phyloP scores from a whole-genome alignment of 2,329 filamentous ascomycete genomes.

The Ramularia endophylla region DNA sequence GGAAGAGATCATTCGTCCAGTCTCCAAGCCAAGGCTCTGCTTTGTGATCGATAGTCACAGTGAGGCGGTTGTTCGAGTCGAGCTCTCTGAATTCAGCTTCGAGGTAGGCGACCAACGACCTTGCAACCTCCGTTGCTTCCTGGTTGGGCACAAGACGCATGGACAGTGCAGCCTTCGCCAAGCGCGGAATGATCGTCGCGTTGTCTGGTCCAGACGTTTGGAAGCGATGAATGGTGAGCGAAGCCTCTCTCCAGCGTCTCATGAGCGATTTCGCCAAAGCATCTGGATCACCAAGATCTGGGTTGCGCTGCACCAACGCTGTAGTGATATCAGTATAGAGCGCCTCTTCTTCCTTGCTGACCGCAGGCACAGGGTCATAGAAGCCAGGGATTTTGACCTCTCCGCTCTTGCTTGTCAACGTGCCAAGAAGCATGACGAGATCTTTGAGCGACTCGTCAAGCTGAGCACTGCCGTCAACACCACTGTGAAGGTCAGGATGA shows the following conservation, averaged over 20 bases:
- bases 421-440: conserved; percentile 74
- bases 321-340: conserved; percentile 80
- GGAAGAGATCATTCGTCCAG: conserved; percentile 83
- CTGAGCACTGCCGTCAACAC: conserved; percentile 89
- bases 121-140: conserved; percentile 70
- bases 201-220: conserved; percentile 85
- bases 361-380: conserved; percentile 73
- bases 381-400: conserved; percentile 80
- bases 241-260: conserved; percentile 92
- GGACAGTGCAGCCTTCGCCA: conserved; percentile 82
- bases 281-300: conserved; percentile 56
- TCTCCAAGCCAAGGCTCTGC: conserved; percentile 90
- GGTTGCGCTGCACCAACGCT: conserved; percentile 66
- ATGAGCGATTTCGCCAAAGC: conserved; percentile 79
- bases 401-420: conserved; percentile 74
- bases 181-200: conserved; percentile 82
- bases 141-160: conserved; percentile 92
- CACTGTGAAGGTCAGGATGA: conserved; percentile 85
- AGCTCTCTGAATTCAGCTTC: conserved; percentile 65
- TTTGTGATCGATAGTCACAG: conserved; percentile 80
- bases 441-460: conserved; percentile 91
- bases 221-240: conserved; percentile 87
- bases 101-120: conserved; percentile 61
- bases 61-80: conserved; percentile 73
- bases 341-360: conserved; percentile 68